Evolutionary conservation across 768 basidiomycete genomes (phyloP), one percentile per base, ranked within the genome.

Genomic region (Sarcodon sp.): DNA sequence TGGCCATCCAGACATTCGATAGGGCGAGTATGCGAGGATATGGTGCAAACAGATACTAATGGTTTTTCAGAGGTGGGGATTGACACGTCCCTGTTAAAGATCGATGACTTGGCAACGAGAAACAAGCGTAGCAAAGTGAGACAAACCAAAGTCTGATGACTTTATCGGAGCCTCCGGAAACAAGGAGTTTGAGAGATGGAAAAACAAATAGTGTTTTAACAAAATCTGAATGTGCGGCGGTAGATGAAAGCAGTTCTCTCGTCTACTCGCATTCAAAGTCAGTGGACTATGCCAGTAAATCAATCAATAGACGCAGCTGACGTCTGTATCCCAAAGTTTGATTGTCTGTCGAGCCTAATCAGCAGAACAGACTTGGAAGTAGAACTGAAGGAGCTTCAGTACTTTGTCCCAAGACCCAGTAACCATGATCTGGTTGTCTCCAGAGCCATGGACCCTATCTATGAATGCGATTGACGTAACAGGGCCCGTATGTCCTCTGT

Each of bases 381-480:
- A 5, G n/a, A n/a, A n/a, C n/a, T 32, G 4, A 32, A 16, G 35
- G 18, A 6, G 36, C 45, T 41, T 6, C 44, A 38, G 53, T 53
- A 78, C 87, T 65, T 78, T 82, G 61, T 99, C 96, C 96, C 96
- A 99, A 43, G 92, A 92, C 16, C 87, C 92, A 39, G 87, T 90
- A 53, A 98, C 74, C 35, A 99, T 65, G 7, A 85, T 61, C 52
- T 71, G 69, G 10, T 60, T 64, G 49, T 72, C 66, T 11, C 62
- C 66, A 35, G 69, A 65, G 9, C 68, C 66, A 21, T 55, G 51
- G 12, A 47, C 54, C 48, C 62, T 67, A 53, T 77, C 69, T 53
- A 66, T 75, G 56, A 97, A 83, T 6, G 80, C 79, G 33, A 99
- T 66, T 33, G 74, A 79, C 3, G 93, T 93, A 44, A 93, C 88